A percentile compares a stretch with the other conserved stretches of the same genome.
phyloP scores from a whole-genome alignment of 2,329 filamentous ascomycete species.

The Cylindrodendrum hubeiense region DNA sequence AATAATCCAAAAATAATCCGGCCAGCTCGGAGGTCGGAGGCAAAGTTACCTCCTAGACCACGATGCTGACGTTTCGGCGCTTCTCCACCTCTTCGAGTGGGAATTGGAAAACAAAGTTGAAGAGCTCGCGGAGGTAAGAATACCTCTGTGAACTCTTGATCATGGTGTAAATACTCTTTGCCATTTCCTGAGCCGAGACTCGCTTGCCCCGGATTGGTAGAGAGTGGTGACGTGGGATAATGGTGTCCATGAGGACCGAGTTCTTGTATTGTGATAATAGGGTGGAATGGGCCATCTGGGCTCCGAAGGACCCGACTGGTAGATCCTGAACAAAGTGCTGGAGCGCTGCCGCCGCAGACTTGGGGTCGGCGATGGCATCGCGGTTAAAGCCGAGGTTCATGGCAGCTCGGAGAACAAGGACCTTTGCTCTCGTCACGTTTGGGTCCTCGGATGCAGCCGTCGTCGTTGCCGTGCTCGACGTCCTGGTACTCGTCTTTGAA shows the following conservation, averaged over 20 bases:
- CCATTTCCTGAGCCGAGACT: conserved; percentile 79
- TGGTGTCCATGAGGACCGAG: conserved; percentile 79
- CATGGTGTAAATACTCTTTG: conserved; percentile 83
- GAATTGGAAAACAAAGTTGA: conserved; percentile 86
- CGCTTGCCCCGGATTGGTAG: conserved; percentile 68
- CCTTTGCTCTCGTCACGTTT: conserved; percentile 82
- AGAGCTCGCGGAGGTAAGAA: conserved; percentile 84
- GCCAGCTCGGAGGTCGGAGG: background rate
- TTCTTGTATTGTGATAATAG: conserved; percentile 85
- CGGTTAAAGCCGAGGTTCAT: conserved; percentile 86
- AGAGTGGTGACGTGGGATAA: conserved; percentile 56
- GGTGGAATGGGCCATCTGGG: conserved; percentile 75
- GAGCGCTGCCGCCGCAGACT: conserved; percentile 65
- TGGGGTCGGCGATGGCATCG: conserved; percentile 59
- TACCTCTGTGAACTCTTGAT: conserved; percentile 76
- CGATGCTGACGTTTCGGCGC: conserved; percentile 74
- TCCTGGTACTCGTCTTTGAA: conserved; percentile 76
- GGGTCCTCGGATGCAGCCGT: conserved; percentile 77
- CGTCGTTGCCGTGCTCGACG: conserved; percentile 79
- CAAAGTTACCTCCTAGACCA: conserved; percentile 49
- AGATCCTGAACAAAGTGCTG: conserved; percentile 83
- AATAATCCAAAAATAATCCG: background rate
- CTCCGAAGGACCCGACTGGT: conserved; percentile 83
- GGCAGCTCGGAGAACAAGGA: conserved; percentile 85
- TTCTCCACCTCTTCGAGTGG: conserved; percentile 81